These are phyloP conservation scores for Mycena haematopus DNA, from an alignment of 768 basidiomycete species.

Conservation along the genomic window DNA sequence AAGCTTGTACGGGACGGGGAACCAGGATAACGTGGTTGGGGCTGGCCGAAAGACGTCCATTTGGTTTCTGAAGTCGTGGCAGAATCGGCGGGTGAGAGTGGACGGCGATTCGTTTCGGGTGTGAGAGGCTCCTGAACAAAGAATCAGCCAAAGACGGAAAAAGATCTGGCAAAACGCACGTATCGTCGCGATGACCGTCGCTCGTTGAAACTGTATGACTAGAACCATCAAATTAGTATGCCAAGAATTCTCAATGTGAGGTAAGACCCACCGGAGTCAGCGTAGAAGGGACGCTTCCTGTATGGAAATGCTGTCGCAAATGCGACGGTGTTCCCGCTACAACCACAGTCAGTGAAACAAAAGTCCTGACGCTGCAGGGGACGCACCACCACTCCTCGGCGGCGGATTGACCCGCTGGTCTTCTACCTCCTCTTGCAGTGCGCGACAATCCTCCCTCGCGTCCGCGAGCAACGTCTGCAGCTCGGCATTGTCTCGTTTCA, in stretches of 20 bases:
- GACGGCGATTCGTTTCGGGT: conserved; percentile 52
- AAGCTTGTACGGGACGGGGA: conserved; percentile 45
- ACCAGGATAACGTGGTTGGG: conserved; percentile 37
- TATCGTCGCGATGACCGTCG: conserved; percentile 29
- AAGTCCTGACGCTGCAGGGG: neutral
- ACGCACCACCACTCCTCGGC: conserved; percentile 50
- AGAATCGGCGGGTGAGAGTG: conserved; percentile 49
- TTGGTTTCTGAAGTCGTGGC: conserved; percentile 41
- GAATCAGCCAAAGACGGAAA: conserved; percentile 28
- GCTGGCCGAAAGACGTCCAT: conserved; percentile 36
- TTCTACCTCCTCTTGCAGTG: conserved; percentile 75
- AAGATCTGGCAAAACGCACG: conserved; percentile 20
- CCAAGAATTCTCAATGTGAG: neutral
- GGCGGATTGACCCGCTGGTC: conserved; percentile 65
- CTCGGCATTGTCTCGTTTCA: conserved; percentile 84
- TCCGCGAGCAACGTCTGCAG: conserved; percentile 76
- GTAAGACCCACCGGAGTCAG: conserved; percentile 39
- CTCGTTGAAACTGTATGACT: conserved; percentile 16
- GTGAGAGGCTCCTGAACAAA: conserved; percentile 46
- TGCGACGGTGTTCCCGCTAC: conserved; percentile 47
- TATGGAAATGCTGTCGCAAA: conserved; percentile 48
- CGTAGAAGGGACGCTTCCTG: conserved; percentile 52
- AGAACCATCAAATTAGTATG: neutral
- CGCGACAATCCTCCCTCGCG: conserved; percentile 76
- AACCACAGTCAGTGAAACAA: conserved; percentile 3